These are phyloP conservation scores for Gymnopus androsaceus DNA, from an alignment of 1,284 basidiomycete species.

Conservation along the genomic window DNA sequence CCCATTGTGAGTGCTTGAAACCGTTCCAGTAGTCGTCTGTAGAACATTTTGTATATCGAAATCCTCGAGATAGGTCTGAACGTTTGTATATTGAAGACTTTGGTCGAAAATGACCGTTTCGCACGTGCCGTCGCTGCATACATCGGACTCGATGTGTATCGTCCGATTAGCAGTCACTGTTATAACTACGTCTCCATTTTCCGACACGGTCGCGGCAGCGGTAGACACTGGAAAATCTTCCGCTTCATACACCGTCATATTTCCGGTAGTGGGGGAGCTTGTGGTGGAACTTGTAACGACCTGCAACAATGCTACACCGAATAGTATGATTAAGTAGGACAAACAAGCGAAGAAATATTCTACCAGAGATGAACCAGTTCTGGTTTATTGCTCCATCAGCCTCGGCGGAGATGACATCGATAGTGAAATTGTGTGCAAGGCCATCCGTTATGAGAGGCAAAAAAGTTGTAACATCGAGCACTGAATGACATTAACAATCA, in stretches of 20 bases:
- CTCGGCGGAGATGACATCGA: conserved; percentile 77
- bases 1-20: conserved; percentile 63
- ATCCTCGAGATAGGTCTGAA: conserved; percentile 56
- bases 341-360: not conserved
- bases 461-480: conserved; percentile 79
- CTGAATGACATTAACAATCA: conserved; percentile 46
- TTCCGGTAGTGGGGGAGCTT: conserved; percentile 62
- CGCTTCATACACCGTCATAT: conserved; percentile 59
- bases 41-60: conserved; percentile 56
- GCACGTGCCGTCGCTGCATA: conserved; percentile 59
- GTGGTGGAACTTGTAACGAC: conserved; percentile 69
- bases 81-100: conserved; percentile 52
- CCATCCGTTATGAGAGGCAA: conserved; percentile 72
- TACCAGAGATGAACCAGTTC: conserved; percentile 79
- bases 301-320: conserved; percentile 48
- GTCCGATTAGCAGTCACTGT: conserved; percentile 55
- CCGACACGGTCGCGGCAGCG: conserved; percentile 50
- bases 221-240: conserved; percentile 57
- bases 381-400: conserved; percentile 61
- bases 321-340: not conserved
- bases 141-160: conserved; percentile 57
- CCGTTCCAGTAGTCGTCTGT: conserved; percentile 58
- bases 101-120: conserved; percentile 59
- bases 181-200: conserved; percentile 52
- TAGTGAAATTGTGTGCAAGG: conserved; percentile 62